Evolutionary conservation across 2,329 filamentous ascomycete species (phyloP), one percentile per base, ranked within the genome.

Genomic region (Fusarium mexicanum): DNA sequence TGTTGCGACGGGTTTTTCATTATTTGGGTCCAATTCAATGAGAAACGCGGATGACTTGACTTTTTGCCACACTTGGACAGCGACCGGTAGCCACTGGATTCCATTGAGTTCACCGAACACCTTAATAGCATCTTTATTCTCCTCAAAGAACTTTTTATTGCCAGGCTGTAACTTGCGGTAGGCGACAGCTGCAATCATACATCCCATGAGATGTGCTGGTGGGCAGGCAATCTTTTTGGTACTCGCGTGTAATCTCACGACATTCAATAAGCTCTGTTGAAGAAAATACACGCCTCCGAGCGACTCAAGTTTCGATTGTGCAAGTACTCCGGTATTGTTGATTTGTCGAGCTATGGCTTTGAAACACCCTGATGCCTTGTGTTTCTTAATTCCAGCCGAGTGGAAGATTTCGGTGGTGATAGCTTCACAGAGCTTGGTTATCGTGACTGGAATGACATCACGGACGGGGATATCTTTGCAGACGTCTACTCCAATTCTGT

Each of bases 131-230:
- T 9, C 9, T 4, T 18, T 8, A 8, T 18, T 1, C 4, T 7
- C 0, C 5, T 3, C 17, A 10, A 26, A 10, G 18, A 37, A 37
- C 0, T 4, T 13, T 10, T 18, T 16, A 0, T 3, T 8, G 3
- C 1, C 0, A 1, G 17, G 31, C 1, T 2, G 4, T 0, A 62
- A 17, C 1, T 20, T 46, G 3, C 58, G 46, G 0, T 44, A 65
- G 0, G 17, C 5, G 0, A 63, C 0, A 4, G 35, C 55, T 6
- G 55, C 44, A 8, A 64, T 16, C 0, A 26, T 0, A 2, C 8
- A 13, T 1, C 12, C 20, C 10, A 64, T 22, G 8, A 20, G 7
- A 2, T 6, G 6, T 6, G 38, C 37, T 12, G 47, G 11, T 2
- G 33, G 7, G 17, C 17, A n/a, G 2, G 10, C 5, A 0, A 7